Evolutionary conservation across 805 yeast species (phyloP).

Genomic region (Yarrowia porcina): DNA sequence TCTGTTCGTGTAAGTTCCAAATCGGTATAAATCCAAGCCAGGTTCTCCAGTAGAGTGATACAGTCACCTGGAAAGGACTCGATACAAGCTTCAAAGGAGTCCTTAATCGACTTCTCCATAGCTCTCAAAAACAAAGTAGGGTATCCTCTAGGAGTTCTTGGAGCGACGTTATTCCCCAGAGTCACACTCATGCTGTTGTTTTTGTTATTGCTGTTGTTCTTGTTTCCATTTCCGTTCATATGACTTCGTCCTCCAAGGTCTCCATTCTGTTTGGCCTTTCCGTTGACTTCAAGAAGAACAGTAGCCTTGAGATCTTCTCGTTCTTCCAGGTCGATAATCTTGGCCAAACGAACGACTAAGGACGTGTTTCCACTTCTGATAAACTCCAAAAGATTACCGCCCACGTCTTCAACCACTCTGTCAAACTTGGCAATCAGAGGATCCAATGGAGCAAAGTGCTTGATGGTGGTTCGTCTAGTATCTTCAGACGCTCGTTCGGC

Average conservation of each 20-base stretch:
- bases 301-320: slow-evolving; percentile 63
- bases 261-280: neutral
- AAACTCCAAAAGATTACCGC: slow-evolving; percentile 67
- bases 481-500: slow-evolving; percentile 57
- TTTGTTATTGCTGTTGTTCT: neutral
- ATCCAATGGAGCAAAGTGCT: slow-evolving; percentile 52
- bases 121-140: slow-evolving; percentile 56
- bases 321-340: slow-evolving; percentile 77
- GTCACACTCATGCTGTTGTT: neutral
- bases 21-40: slow-evolving; percentile 84
- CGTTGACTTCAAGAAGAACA: slow-evolving; percentile 38
- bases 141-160: slow-evolving; percentile 52
- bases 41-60: slow-evolving; percentile 61
- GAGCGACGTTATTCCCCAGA: slow-evolving; percentile 26
- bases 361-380: slow-evolving; percentile 65
- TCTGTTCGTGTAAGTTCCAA: slow-evolving; percentile 61
- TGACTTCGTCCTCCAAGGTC: neutral
- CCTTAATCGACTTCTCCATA: slow-evolving; percentile 57
- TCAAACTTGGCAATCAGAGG: slow-evolving; percentile 57
- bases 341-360: slow-evolving; percentile 66
- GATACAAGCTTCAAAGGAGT: slow-evolving; percentile 65
- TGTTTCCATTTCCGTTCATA: neutral
- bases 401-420: slow-evolving; percentile 56
- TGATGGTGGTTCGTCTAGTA: slow-evolving; percentile 59
- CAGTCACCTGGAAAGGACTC: slow-evolving; percentile 48